These are phyloP conservation scores for Exsudoporus floridanus DNA, from an alignment of 1,284 basidiomycete genomes.

Conservation along the genomic window DNA sequence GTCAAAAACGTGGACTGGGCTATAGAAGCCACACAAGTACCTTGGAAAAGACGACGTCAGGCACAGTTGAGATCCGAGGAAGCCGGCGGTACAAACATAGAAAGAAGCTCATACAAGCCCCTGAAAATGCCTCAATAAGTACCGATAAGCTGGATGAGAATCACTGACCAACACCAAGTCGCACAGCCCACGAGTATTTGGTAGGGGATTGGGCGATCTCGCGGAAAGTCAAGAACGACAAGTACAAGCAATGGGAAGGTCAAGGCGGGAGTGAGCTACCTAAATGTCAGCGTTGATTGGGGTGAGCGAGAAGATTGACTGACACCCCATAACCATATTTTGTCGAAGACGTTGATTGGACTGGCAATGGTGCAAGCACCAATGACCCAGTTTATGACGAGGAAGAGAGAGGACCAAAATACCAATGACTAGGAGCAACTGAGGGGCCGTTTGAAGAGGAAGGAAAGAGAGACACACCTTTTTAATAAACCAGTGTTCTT, in stretches of 20 bases:
- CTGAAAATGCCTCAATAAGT: constrained; percentile 27
- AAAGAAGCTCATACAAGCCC: constrained; percentile 53
- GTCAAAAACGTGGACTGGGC: constrained; percentile 29
- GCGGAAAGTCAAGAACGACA: constrained; percentile 69
- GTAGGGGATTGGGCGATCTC: constrained; percentile 57
- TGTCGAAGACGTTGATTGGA: constrained; percentile 50
- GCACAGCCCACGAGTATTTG: constrained; percentile 55
- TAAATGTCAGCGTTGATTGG: constrained; percentile 39
- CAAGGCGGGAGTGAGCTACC: constrained; percentile 43
- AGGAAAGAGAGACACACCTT: constrained; percentile 36
- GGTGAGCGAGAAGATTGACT: constrained; percentile 22
- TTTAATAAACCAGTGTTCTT: constrained; percentile 52
- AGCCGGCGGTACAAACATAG: constrained; percentile 45
- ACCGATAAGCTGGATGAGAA: constrained; percentile 6
- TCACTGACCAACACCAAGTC: constrained; percentile 57
- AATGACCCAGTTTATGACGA: constrained; percentile 71
- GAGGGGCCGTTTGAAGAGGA: not conserved
- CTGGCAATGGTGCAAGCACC: constrained; percentile 50
- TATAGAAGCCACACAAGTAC: constrained; percentile 57
- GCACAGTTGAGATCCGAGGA: constrained; percentile 1
- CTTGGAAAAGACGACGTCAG: constrained; percentile 35
- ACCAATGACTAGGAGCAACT: constrained; percentile 46
- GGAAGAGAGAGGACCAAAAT: constrained; percentile 63
- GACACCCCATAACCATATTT: constrained; percentile 64
- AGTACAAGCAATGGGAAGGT: constrained; percentile 48